phyloP scores from a whole-genome alignment of 2,329 filamentous ascomycete species.

The Orbilia quercus region DNA sequence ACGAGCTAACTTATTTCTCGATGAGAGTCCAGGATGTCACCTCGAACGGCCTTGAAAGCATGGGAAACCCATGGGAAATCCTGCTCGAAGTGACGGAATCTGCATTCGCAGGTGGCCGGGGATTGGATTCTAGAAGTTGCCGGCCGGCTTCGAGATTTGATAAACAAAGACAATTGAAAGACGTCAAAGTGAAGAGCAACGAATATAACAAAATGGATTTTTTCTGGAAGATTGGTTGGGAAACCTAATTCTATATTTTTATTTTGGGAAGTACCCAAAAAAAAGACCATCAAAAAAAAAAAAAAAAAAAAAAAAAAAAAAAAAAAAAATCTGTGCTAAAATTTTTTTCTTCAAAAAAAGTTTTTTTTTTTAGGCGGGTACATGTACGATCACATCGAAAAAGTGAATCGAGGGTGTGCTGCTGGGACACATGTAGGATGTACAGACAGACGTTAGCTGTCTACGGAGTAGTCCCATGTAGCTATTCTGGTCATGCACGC shows the following conservation, averaged over 20 bases:
- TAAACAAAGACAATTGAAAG: conserved; percentile 1
- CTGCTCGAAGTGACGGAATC: conserved; percentile 46
- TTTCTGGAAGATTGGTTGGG: neutral
- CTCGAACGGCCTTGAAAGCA: conserved; percentile 28
- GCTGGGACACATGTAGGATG: neutral
- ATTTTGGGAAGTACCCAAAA: neutral
- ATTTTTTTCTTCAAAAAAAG: conserved; percentile 2
- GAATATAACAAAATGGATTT: neutral
- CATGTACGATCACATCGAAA: neutral
- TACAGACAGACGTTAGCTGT: conserved; percentile 8
- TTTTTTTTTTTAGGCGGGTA: neutral
- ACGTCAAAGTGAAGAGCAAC: neutral
- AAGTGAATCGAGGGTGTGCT: conserved; percentile 1
- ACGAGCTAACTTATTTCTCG: conserved; percentile 37
- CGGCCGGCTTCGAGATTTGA: conserved; percentile 14
- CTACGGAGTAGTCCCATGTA: conserved; percentile 35
- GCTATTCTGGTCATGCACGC: conserved; percentile 27
- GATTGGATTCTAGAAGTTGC: conserved; percentile 36
- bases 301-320: too few species aligned
- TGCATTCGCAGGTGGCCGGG: conserved; percentile 25
- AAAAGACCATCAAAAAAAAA: neutral
- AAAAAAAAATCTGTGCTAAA: too few species aligned
- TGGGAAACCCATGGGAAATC: conserved; percentile 49
- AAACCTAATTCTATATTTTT: too few species aligned
- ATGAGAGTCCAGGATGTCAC: conserved; percentile 23